Evolutionary conservation across 176 grass and related monocot genomes (phyloP).

Genomic region (Triticum dicoccoides): DNA sequence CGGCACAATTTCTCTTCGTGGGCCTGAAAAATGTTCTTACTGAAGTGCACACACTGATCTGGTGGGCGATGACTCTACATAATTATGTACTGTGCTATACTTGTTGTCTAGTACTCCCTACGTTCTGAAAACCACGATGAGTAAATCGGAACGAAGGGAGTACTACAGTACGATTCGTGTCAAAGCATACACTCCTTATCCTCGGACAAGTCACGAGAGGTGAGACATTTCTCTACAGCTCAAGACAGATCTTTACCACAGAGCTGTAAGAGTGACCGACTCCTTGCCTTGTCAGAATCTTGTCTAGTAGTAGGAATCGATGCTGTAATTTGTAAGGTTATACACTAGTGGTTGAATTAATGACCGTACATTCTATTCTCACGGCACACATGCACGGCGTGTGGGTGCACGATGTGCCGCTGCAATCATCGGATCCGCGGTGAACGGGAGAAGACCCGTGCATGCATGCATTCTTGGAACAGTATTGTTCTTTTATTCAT

Average conservation of each 20-base stretch:
- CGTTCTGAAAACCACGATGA: no score
- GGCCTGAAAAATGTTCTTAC: neutral
- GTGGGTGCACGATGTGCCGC: neutral
- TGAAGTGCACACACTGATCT: neutral
- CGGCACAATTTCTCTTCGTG: no score
- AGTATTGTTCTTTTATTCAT: no score
- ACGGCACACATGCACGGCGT: neutral
- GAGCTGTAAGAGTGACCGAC: neutral
- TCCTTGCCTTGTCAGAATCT: neutral
- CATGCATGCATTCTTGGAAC: neutral
- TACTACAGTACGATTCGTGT: neutral
- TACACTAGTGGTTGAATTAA: neutral
- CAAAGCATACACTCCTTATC: neutral
- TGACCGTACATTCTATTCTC: neutral
- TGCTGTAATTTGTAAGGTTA: neutral
- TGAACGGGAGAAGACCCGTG: neutral
- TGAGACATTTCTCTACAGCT: neutral
- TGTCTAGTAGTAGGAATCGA: neutral
- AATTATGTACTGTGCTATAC: neutral
- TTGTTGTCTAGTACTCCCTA: neutral
- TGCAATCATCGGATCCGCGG: neutral
- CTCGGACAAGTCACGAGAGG: neutral
- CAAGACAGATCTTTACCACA: neutral
- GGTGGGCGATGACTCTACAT: neutral
- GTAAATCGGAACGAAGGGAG: no score